Conservation (phyloP, 306 rosid genomes). For the Malus asiatica region DNA sequence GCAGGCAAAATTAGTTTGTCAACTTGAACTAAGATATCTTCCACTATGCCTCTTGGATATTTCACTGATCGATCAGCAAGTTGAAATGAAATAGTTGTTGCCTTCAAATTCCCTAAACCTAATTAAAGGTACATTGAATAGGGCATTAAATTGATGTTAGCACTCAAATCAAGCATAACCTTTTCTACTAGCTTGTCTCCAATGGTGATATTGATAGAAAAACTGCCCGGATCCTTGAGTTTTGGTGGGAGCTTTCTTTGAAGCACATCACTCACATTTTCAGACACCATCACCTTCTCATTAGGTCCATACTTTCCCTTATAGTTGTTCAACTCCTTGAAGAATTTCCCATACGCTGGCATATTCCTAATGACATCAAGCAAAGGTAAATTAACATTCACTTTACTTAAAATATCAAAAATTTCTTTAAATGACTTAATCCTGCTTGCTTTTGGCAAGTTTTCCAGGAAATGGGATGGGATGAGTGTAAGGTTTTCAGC, state of each 20-base stretch:
- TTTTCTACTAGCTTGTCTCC: not conserved
- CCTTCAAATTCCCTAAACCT: not conserved
- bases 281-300: not conserved
- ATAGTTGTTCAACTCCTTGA: not conserved
- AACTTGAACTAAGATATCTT: not conserved
- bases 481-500: not conserved
- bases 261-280: rapidly evolving
- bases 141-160: too few relatives aligned
- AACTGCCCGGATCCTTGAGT: not conserved
- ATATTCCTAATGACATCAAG: not conserved
- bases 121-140: not conserved
- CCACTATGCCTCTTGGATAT: not conserved
- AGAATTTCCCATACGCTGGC: not conserved
- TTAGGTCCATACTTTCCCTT: not conserved
- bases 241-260: not conserved
- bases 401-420: not conserved
- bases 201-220: not conserved
- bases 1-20: not conserved
- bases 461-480: not conserved
- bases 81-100: not conserved
- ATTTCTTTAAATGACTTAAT: not conserved
- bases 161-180: not conserved
- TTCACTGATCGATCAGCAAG: not conserved
- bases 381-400: not conserved
- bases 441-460: not conserved